Conservation (phyloP, 2,329 filamentous ascomycete species). For the Claviceps sp. region DNA sequence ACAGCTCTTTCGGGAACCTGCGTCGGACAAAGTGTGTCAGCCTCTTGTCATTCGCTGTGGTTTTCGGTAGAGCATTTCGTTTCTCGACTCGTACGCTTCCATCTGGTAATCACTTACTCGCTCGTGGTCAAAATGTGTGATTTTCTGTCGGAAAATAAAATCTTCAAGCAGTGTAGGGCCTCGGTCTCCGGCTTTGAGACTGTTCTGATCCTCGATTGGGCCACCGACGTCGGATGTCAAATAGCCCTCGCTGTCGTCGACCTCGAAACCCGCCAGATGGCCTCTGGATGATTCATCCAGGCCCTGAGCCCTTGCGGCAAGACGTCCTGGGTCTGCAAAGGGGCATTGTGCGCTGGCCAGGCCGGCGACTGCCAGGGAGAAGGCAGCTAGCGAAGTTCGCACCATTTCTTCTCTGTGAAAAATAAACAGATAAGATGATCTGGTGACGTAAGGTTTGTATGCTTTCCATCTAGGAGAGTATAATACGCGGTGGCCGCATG, state of each 20-base stretch:
- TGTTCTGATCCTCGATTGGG: slow-evolving; percentile 53
- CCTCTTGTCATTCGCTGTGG: too few relatives aligned
- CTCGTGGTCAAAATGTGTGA: slow-evolving; percentile 58
- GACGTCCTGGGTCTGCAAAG: slow-evolving; percentile 16
- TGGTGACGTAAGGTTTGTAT: background rate
- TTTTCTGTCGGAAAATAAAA: slow-evolving; percentile 60
- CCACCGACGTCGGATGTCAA: slow-evolving; percentile 56
- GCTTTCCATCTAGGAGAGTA: background rate
- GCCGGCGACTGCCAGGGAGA: slow-evolving; percentile 14
- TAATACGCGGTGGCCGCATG: background rate
- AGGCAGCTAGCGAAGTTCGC: slow-evolving; percentile 10
- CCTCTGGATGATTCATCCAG: slow-evolving; percentile 13
- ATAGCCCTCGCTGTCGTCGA: slow-evolving; percentile 41
- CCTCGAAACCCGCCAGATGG: slow-evolving; percentile 23
- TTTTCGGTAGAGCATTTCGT: background rate
- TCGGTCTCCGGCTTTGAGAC: slow-evolving; percentile 51
- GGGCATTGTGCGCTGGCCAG: slow-evolving; percentile 20
- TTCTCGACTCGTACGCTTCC: background rate
- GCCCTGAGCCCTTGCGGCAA: slow-evolving; percentile 15
- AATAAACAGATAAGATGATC: background rate
- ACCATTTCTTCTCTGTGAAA: slow-evolving; percentile 12
- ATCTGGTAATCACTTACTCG: slow-evolving; percentile 31
- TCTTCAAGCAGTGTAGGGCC: slow-evolving; percentile 60
- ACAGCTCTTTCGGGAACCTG: slow-evolving; percentile 50
- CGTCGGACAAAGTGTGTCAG: background rate